Conservation (phyloP, 2,329 filamentous ascomycete species). For the Monilinia fructicola region DNA sequence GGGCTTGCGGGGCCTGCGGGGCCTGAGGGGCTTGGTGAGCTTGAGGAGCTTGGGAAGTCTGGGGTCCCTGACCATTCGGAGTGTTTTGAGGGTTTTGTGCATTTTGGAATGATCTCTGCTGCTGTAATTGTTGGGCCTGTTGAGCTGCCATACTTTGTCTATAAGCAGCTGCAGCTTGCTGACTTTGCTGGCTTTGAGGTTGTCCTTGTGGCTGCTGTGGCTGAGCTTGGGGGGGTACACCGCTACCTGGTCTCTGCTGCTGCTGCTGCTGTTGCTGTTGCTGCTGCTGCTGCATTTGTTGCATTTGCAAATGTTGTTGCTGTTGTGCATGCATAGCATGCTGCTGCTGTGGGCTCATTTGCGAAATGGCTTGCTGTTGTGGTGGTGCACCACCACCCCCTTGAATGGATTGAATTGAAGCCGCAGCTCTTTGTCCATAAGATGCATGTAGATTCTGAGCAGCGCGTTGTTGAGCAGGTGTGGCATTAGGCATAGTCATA, state of each 20-base stretch:
- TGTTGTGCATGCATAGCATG: slow-evolving; percentile 40
- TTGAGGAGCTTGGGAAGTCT: slow-evolving; percentile 25
- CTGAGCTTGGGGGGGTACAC: slow-evolving; percentile 1
- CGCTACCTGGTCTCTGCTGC: slow-evolving; percentile 3
- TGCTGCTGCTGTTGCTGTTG: slow-evolving; percentile 4
- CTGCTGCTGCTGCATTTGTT: slow-evolving; percentile 27
- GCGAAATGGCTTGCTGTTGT: slow-evolving; percentile 35
- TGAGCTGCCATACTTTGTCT: slow-evolving; percentile 17
- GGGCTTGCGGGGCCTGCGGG: slow-evolving; percentile 34
- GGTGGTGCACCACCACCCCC: slow-evolving; percentile 36
- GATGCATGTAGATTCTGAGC: slow-evolving; percentile 56
- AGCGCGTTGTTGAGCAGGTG: slow-evolving; percentile 54
- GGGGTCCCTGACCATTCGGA: slow-evolving; percentile 41
- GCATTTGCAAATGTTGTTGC: slow-evolving; percentile 27
- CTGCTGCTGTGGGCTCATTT: slow-evolving; percentile 31
- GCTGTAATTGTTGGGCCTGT: slow-evolving; percentile 21
- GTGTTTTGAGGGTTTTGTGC: slow-evolving; percentile 29
- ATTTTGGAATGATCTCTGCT: slow-evolving; percentile 32
- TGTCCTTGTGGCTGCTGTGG: slow-evolving; percentile 13
- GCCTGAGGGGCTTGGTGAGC: neutral
- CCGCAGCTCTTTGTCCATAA: slow-evolving; percentile 63
- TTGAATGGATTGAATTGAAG: slow-evolving; percentile 63
- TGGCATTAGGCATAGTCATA: slow-evolving; percentile 38
- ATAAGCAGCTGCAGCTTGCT: slow-evolving; percentile 18
- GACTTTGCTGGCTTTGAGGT: slow-evolving; percentile 9